Evolutionary conservation across 495 filamentous ascomycete species (phyloP), one percentile per base, ranked within the genome.

Genomic region (Parmelia sp.): DNA sequence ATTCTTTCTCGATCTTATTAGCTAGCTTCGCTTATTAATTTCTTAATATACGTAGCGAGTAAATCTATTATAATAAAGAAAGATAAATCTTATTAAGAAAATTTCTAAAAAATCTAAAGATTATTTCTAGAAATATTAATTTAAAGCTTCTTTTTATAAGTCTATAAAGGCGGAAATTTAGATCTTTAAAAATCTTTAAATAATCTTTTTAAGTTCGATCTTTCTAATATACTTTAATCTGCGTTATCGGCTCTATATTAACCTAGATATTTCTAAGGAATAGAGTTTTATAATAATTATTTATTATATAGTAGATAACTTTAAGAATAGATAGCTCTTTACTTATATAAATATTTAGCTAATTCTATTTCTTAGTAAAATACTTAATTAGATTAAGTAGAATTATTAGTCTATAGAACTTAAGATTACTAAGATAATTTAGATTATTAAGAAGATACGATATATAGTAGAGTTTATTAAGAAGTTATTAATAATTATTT

Each of bases 181-280:
- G 4, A 0, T 4, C 19, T 60, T 45, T 35, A n/a, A 60, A 4
- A 8, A 49, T 25, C 3, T 49, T 25, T 12, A 49, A 25, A 49
- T 12, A 25, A 17, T 10, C 14, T 49, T 49, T 14, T 1, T 14
- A 11, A 49, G 5, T 4, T 25, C 4, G 1, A 45, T 23, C 21
- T 45, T 45, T 23, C 25, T 65, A 57, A n/a, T 56, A 17, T 60
- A 65, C 23, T 61, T 45, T 29, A n/a, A n/a, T n/a, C n/a, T n/a
- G n/a, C n/a, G n/a, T n/a, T n/a, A n/a, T n/a, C n/a, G n/a, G n/a
- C n/a, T n/a, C n/a, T n/a, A n/a, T n/a, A 61, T 61, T 0, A 19
- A 60, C 19, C 33, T 65, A 39, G 27, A 65, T 57, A 45, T 19
- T 14, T 65, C 31, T 49, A 61, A 65, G 23, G 61, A 39, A 25